phyloP scores from a whole-genome alignment of 768 basidiomycete genomes.

The Mycena pura region DNA sequence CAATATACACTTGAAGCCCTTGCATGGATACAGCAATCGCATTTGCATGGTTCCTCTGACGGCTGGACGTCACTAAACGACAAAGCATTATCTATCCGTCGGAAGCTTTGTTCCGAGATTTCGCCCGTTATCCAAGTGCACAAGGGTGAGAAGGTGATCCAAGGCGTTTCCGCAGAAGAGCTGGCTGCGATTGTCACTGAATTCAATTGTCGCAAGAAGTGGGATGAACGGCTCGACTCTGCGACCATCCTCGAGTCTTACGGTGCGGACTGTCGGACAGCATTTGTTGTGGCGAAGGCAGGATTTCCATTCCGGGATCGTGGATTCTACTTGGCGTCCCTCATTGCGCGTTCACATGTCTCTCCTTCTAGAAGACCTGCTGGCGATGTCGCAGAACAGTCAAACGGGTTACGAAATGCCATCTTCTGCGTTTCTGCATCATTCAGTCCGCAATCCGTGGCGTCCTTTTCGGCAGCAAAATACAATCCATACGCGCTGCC shows the following conservation, averaged over 20 bases:
- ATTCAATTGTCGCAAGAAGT: conserved; percentile 73
- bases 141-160: conserved; percentile 89
- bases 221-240: conserved; percentile 89
- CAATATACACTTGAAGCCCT: conserved; percentile 85
- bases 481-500: conserved; percentile 81
- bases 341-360: conserved; percentile 65
- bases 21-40: conserved; percentile 77
- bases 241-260: conserved; percentile 75
- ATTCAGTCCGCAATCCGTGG: conserved; percentile 68
- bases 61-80: conserved; percentile 84
- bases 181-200: conserved; percentile 75
- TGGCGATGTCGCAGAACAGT: conserved; percentile 46
- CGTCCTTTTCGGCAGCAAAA: conserved; percentile 63
- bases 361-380: conserved; percentile 51
- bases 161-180: conserved; percentile 94
- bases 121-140: conserved; percentile 85
- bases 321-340: conserved; percentile 82
- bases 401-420: conserved; percentile 58
- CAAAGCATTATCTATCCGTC: conserved; percentile 77
- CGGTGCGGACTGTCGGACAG: conserved; percentile 74
- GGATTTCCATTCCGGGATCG: conserved; percentile 92
- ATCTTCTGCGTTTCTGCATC: conserved; percentile 88
- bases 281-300: conserved; percentile 75
- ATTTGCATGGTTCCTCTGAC: conserved; percentile 56
- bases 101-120: conserved; percentile 76